phyloP scores from a whole-genome alignment of 192 early-diverging fungal species.

The Lunasporangiospora selenospora region DNA sequence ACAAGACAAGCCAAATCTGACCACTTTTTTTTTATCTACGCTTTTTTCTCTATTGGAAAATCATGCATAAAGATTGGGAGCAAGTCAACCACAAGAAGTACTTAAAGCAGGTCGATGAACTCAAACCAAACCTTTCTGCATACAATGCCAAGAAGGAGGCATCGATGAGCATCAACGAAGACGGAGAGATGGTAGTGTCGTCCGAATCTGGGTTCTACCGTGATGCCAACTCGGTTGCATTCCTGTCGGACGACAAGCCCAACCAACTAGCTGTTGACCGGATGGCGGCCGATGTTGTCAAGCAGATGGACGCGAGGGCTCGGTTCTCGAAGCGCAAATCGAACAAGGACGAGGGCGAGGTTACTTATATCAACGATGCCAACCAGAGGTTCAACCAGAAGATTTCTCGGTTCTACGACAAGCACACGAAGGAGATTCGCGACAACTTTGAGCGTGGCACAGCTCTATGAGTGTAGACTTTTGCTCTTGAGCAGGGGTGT shows the following conservation, averaged over 20 bases:
- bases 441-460: conserved; percentile 90
- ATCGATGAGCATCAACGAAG: conserved; percentile 46
- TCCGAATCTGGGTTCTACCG: conserved; percentile 62
- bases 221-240: conserved; percentile 72
- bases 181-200: conserved; percentile 46
- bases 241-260: conserved; percentile 67
- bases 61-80: conserved; percentile 75
- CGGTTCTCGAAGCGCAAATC: conserved; percentile 70
- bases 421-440: conserved; percentile 92
- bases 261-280: conserved; percentile 69
- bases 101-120: conserved; percentile 71
- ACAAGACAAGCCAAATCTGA: too few relatives aligned
- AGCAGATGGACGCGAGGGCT: conserved; percentile 72
- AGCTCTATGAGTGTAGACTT: conserved; percentile 57
- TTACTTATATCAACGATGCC: conserved; percentile 96
- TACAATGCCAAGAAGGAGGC: conserved; percentile 75
- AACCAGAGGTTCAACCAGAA: conserved; percentile 97
- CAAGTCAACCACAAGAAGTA: conserved; percentile 93
- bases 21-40: conserved; percentile 3
- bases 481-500: too few relatives aligned
- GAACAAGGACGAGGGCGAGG: conserved; percentile 84
- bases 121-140: conserved; percentile 83
- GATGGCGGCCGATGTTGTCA: conserved; percentile 73
- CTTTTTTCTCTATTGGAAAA: conserved; percentile 1
- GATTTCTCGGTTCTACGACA: conserved; percentile 94